Base-by-base conservation (phyloP, 1,284 basidiomycete genomes). In the Rhodotorula mucilaginosa region DNA sequence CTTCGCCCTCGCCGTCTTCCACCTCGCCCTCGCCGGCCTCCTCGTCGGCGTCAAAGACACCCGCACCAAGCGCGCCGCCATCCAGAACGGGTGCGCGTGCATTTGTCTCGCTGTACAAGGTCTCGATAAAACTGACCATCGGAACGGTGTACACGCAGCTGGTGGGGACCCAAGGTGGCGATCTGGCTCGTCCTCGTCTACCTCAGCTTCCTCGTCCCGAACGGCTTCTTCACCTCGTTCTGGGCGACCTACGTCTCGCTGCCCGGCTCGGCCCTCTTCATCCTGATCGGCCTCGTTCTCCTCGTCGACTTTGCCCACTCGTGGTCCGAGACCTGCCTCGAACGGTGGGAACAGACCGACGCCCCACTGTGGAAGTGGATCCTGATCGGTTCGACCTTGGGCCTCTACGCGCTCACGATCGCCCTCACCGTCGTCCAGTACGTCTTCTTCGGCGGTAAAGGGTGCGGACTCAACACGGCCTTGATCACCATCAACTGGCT, bases 51-150 rank as follows among this genome's bases (percentile, higher is more conserved):
- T 99, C 12, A 87, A 88, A 77, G 90, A 95, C 79, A 97, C 97
- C 8, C 88, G 89, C 71, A 89, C 93, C 72, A 94, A 92, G 81
- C 88, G 96, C 29, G 92, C 96, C 2, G 89, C 93, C 18, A 88
- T 99, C 70, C 96, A 99, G 84, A 99, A 99, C 80, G 96, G 96
- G 34, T n/a, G n/a, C n/a, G n/a, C n/a, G n/a, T n/a, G n/a, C n/a
- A n/a, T n/a, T n/a, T n/a, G n/a, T n/a, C n/a, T n/a, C n/a, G n/a
- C n/a, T n/a, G n/a, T n/a, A n/a, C n/a, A n/a, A n/a, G n/a, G n/a
- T n/a, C n/a, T n/a, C n/a, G n/a, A n/a, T n/a, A n/a, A n/a, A n/a
- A n/a, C 34, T 34, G 34, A 34, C 34, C 34, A 34, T 7, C 34
- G 80, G 76, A 86, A 79, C 13, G 6, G 16, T 13, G 48, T 34